A percentile compares a stretch with the other conserved stretches of the same genome.
These are phyloP conservation scores for Cephalotrichum gorgonifer DNA, from an alignment of 2,329 filamentous ascomycete species.

Conservation along the genomic window DNA sequence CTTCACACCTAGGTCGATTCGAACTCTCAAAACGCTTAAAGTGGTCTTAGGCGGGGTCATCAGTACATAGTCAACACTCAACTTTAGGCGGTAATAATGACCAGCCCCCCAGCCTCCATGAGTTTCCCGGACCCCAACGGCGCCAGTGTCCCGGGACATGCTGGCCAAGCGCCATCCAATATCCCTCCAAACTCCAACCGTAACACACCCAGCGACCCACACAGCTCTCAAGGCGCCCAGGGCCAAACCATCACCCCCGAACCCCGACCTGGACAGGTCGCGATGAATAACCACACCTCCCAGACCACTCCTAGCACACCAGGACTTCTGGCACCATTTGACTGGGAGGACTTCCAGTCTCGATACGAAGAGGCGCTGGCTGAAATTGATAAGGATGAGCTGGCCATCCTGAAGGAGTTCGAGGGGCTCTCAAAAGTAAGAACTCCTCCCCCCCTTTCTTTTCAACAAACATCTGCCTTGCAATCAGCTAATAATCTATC, in stretches of 20 bases:
- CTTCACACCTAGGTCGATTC: background rate
- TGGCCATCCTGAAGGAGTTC: constrained; percentile 56
- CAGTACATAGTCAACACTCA: background rate
- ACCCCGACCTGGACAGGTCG: constrained; percentile 3
- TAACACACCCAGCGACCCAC: background rate
- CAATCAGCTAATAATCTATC: background rate
- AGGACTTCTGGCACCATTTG: constrained; percentile 34
- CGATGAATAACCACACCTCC: background rate
- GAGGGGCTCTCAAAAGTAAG: constrained; percentile 53
- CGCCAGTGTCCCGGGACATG: background rate
- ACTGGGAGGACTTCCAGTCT: constrained; percentile 68
- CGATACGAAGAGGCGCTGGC: constrained; percentile 58
- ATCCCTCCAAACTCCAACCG: background rate
- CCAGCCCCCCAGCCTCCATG: background rate
- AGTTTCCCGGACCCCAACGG: background rate
- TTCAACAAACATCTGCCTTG: background rate
- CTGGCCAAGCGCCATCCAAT: background rate
- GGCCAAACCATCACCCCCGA: constrained; percentile 7
- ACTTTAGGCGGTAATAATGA: background rate
- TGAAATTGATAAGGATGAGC: constrained; percentile 53
- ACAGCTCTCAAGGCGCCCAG: background rate
- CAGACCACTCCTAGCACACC: constrained; percentile 35
- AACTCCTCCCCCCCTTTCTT: background rate
- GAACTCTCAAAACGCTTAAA: background rate
- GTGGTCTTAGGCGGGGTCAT: background rate